Percentiles rank a stretch among this genome's conserved stretches.
phyloP scores from a whole-genome alignment of 208 protist genomes.

The Acanthamoeba sp. region DNA sequence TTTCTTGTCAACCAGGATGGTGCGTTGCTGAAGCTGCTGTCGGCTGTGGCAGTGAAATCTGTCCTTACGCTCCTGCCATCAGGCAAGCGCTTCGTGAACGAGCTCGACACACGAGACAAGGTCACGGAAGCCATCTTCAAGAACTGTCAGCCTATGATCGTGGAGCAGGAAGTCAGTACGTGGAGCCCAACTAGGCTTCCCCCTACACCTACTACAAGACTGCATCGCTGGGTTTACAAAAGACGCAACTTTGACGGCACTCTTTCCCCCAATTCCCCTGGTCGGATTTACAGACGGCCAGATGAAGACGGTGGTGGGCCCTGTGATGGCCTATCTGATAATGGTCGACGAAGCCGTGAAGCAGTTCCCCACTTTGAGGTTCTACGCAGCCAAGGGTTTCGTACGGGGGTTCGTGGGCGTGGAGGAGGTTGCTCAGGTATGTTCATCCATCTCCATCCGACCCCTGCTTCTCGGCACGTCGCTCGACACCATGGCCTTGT shows the following conservation, averaged over 20 bases:
- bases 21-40: background rate
- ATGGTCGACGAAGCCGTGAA: constrained; percentile 90
- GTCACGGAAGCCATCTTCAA: constrained; percentile 94
- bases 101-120: constrained; percentile 95
- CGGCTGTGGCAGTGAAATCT: too few relatives aligned
- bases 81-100: constrained; percentile 94
- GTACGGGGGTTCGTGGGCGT: constrained; percentile 86
- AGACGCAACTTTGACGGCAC: too few relatives aligned
- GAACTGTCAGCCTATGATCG: constrained; percentile 70
- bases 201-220: background rate
- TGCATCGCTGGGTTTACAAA: too few relatives aligned
- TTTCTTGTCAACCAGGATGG: constrained; percentile 94
- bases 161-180: constrained; percentile 9
- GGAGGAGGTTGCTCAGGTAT: constrained; percentile 82
- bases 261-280: background rate
- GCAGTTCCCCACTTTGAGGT: constrained; percentile 91
- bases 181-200: background rate
- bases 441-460: background rate
- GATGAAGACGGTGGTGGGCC: constrained; percentile 55
- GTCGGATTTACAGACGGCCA: constrained; percentile 73
- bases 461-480: background rate
- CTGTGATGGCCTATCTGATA: constrained; percentile 89
- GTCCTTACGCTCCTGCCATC: too few relatives aligned
- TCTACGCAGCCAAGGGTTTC: constrained; percentile 91
- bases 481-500: background rate